Evolutionary conservation across 139 green algal genomes (phyloP).

Genomic region (Tetraselmis striata): DNA sequence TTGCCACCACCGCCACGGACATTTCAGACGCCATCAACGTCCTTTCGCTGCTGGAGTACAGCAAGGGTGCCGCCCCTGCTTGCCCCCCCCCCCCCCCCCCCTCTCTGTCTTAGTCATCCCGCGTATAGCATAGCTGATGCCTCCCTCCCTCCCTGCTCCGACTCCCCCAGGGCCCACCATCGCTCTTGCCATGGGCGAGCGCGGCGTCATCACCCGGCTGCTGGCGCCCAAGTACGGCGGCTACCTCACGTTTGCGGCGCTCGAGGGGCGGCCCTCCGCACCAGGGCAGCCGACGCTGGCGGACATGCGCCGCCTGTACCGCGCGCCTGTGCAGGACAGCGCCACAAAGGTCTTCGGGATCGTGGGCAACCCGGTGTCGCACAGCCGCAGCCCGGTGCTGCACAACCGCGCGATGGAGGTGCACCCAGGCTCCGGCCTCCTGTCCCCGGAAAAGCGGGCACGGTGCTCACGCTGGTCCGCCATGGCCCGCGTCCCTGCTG

Average conservation of each 20-base stretch:
- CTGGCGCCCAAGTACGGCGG: constrained; percentile 91
- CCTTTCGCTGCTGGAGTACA: constrained; percentile 59
- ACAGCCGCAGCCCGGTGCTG: constrained; percentile 77
- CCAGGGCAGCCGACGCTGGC: constrained; percentile 66
- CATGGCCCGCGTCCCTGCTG: too few species aligned
- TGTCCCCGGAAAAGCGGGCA: too few species aligned
- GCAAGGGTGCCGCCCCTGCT: constrained; percentile 18
- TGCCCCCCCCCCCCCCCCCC: too few species aligned
- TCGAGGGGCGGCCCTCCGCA: constrained; percentile 51
- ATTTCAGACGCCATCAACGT: constrained; percentile 67
- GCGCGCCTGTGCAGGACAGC: constrained; percentile 39
- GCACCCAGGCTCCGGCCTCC: too few species aligned
- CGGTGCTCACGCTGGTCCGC: too few species aligned
- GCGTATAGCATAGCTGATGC: too few species aligned
- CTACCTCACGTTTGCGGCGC: constrained; percentile 88
- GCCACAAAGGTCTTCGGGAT: constrained; percentile 75
- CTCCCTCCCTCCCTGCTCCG: too few species aligned
- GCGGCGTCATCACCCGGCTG: constrained; percentile 71
- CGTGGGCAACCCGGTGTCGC: constrained; percentile 82
- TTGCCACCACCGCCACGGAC: constrained; percentile 82
- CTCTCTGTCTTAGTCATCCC: too few species aligned
- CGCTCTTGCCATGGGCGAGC: constrained; percentile 87
- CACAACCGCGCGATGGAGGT: constrained; percentile 79
- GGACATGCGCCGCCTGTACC: constrained; percentile 55
- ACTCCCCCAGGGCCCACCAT: constrained; percentile 81